phyloP scores from a whole-genome alignment of 2,329 filamentous ascomycete genomes.

The Aurifilum marmelostoma region DNA sequence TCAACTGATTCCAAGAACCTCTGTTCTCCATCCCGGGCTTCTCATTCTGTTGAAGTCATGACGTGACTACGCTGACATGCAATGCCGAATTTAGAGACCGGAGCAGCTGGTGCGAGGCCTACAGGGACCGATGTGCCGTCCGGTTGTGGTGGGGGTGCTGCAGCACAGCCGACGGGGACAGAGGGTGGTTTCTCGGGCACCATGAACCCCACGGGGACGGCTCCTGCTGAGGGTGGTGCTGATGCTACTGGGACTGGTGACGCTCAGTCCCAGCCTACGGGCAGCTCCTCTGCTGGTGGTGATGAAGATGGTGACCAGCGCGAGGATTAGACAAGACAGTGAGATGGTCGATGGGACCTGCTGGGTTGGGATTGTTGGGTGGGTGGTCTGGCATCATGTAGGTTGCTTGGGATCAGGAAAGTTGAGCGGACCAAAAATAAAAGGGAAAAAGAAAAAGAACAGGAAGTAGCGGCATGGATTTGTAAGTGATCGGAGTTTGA shows the following conservation, averaged over 20 bases:
- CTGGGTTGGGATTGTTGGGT: background rate
- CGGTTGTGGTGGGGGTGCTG: background rate
- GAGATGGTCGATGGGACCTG: background rate
- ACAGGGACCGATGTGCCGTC: background rate
- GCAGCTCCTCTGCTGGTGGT: background rate
- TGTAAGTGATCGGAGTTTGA: background rate
- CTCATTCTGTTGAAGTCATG: background rate
- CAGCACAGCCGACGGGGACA: background rate
- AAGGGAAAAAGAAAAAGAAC: background rate
- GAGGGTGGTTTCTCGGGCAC: background rate
- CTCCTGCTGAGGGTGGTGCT: background rate
- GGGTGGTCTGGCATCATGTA: background rate
- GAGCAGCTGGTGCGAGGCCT: background rate
- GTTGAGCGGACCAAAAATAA: background rate
- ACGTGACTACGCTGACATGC: background rate
- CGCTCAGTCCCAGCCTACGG: background rate
- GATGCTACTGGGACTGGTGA: background rate
- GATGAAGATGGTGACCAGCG: background rate
- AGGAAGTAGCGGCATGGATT: background rate
- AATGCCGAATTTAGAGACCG: background rate
- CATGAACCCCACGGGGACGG: background rate
- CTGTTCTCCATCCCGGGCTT: background rate
- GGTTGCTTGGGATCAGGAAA: background rate
- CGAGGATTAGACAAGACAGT: background rate
- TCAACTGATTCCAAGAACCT: background rate